A percentile compares a stretch with the other conserved stretches of the same genome.
Conservation (phyloP, 2,329 filamentous ascomycete species). For the Chaetomiaceae sp. region DNA sequence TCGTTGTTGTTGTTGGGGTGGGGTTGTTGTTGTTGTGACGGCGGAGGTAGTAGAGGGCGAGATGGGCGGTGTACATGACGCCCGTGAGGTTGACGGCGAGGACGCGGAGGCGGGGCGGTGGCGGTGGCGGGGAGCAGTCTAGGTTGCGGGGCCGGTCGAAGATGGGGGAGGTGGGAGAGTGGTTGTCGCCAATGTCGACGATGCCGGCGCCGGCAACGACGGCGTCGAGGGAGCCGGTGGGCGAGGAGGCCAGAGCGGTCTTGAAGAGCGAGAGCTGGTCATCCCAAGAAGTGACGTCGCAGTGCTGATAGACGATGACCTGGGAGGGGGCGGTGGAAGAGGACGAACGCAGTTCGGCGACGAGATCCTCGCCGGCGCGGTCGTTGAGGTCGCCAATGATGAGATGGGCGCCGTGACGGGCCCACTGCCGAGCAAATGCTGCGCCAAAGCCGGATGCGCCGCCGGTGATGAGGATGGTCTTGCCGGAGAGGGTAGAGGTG, state of each 20-base stretch:
- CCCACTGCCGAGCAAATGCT: slow-evolving; percentile 48
- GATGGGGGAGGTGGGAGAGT: slow-evolving; percentile 24
- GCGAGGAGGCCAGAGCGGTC: slow-evolving; percentile 46
- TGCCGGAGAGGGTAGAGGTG: slow-evolving; percentile 40
- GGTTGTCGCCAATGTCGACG: slow-evolving; percentile 32
- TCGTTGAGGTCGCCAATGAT: slow-evolving; percentile 59
- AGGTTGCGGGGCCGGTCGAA: slow-evolving; percentile 40
- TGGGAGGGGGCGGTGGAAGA: slow-evolving; percentile 37
- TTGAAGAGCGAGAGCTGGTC: slow-evolving; percentile 60
- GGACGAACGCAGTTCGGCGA: slow-evolving; percentile 43
- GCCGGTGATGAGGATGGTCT: slow-evolving; percentile 58
- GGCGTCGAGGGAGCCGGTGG: slow-evolving; percentile 50
- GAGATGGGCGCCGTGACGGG: slow-evolving; percentile 50
- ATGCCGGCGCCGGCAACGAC: slow-evolving; percentile 65
- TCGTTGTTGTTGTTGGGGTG: slow-evolving; percentile 28
- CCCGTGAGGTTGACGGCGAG: slow-evolving; percentile 59
- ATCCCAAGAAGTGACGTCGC: slow-evolving; percentile 60
- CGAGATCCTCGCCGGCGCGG: slow-evolving; percentile 46
- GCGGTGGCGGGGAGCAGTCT: slow-evolving; percentile 30
- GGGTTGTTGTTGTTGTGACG: too few species aligned
- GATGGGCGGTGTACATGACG: slow-evolving; percentile 58
- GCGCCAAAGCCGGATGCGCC: slow-evolving; percentile 57
- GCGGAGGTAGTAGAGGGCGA: slow-evolving; percentile 53
- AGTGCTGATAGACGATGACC: slow-evolving; percentile 47
- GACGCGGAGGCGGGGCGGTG: slow-evolving; percentile 48